A percentile compares a stretch with the other conserved stretches of the same genome.
These are phyloP conservation scores for Mycosphaerelloides madeirae DNA, from an alignment of 2,329 filamentous ascomycete genomes.

Conservation along the genomic window DNA sequence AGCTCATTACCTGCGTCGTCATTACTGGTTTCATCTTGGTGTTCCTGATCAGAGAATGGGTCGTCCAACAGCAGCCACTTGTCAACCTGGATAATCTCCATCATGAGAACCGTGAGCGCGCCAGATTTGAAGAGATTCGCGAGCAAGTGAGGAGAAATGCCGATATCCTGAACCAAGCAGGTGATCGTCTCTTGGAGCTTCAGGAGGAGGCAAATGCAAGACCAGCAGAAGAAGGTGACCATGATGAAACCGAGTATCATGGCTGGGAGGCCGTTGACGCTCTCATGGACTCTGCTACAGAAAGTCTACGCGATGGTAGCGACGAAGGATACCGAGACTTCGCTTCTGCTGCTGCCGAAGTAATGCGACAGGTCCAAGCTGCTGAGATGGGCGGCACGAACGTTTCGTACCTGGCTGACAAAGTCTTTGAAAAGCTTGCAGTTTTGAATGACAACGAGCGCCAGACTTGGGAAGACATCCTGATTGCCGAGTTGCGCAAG, in stretches of 20 bases:
- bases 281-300: slow-evolving; percentile 25
- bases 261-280: slow-evolving; percentile 24
- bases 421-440: slow-evolving; percentile 21
- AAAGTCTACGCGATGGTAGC: slow-evolving; percentile 15
- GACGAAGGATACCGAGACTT: slow-evolving; percentile 11
- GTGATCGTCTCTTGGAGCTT: slow-evolving; percentile 22
- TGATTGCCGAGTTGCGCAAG: slow-evolving; percentile 15
- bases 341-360: slow-evolving; percentile 10
- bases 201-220: slow-evolving; percentile 17
- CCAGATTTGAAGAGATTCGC: slow-evolving; percentile 2
- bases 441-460: slow-evolving; percentile 19
- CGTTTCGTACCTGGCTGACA: slow-evolving; percentile 20
- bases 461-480: slow-evolving; percentile 24
- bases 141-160: slow-evolving; percentile 20
- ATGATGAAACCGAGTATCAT: slow-evolving; percentile 18
- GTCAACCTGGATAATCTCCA: slow-evolving; percentile 53
- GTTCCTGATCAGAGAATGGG: slow-evolving; percentile 94
- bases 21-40: slow-evolving; percentile 95
- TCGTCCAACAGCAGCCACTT: slow-evolving; percentile 93
- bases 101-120: slow-evolving; percentile 27
- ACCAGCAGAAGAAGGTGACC: slow-evolving; percentile 3
- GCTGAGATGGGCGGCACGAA: slow-evolving; percentile 14
- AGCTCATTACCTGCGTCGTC: slow-evolving; percentile 85
- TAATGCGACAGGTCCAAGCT: slow-evolving; percentile 21
- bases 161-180: slow-evolving; percentile 26